These are phyloP conservation scores for Arachnopeziza araneosa DNA, from an alignment of 2,329 filamentous ascomycete genomes.

Conservation along the genomic window DNA sequence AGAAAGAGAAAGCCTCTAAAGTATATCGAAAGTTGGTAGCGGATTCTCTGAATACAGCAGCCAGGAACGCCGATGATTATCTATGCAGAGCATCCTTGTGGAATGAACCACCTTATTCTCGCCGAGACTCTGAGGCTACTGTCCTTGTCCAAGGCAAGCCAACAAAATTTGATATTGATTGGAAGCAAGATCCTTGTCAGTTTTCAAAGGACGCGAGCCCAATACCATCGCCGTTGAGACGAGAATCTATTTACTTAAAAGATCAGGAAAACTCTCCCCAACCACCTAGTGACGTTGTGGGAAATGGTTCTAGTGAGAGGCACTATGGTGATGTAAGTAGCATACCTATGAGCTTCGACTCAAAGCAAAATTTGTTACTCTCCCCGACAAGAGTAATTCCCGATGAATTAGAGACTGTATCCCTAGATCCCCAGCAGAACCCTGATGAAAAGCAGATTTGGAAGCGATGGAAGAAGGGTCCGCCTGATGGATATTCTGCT, in stretches of 20 bases:
- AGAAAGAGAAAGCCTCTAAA: slow-evolving; percentile 16
- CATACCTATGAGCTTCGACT: background rate
- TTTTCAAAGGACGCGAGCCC: background rate
- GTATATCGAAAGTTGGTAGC: slow-evolving; percentile 23
- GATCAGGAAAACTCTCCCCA: slow-evolving; percentile 4
- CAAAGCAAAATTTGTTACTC: slow-evolving; percentile 1
- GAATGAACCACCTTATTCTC: slow-evolving; percentile 9
- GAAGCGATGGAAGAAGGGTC: slow-evolving; percentile 7
- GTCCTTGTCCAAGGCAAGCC: background rate
- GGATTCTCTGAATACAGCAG: slow-evolving; percentile 20
- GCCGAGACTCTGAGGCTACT: slow-evolving; percentile 7
- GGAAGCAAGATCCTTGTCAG: slow-evolving; percentile 5
- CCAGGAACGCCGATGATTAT: slow-evolving; percentile 23
- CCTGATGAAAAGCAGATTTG: slow-evolving; percentile 7
- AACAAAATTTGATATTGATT: background rate
- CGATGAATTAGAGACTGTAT: slow-evolving; percentile 9
- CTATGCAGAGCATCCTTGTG: slow-evolving; percentile 18
- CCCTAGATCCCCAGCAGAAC: slow-evolving; percentile 10
- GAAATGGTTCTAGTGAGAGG: background rate
- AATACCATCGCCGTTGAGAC: background rate
- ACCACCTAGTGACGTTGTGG: background rate
- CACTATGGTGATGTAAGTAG: background rate
- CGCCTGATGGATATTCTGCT: slow-evolving; percentile 5
- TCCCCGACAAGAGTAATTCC: background rate
- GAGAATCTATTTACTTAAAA: slow-evolving; percentile 2